A percentile compares a stretch with the other conserved stretches of the same genome.
These are phyloP conservation scores for Rhizopus stolonifer DNA, from an alignment of 371 early-diverging fungal genomes.

Conservation along the genomic window DNA sequence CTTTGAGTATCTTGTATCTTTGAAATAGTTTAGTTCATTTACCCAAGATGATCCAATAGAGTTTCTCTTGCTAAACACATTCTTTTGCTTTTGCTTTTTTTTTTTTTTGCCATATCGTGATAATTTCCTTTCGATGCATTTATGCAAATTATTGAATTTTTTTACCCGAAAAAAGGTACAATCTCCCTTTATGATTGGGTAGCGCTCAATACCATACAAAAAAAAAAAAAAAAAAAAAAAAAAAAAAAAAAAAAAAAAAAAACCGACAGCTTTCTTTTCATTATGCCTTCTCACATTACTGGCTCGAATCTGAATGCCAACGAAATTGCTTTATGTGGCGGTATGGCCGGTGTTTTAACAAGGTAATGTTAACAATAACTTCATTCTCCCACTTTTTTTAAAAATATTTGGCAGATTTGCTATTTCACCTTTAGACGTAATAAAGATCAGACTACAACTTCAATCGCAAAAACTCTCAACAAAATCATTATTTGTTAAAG, in stretches of 20 bases:
- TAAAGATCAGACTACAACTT: conserved; percentile 83
- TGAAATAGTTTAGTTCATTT: too few species aligned
- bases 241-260: conserved; percentile 8
- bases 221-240: conserved; percentile 7
- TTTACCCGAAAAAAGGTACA: too few species aligned
- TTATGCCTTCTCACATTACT: conserved; percentile 32
- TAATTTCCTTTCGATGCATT: too few species aligned
- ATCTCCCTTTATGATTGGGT: too few species aligned
- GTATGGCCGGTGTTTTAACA: conserved; percentile 60
- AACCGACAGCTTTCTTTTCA: background rate
- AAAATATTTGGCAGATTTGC: conserved; percentile 38
- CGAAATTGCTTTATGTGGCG: conserved; percentile 62
- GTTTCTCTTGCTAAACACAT: too few species aligned
- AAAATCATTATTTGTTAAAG: background rate
- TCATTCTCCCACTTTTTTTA: background rate
- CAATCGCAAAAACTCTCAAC: conserved; percentile 19
- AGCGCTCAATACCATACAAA: background rate
- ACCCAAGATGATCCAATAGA: too few species aligned
- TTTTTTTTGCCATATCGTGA: too few species aligned
- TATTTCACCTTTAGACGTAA: conserved; percentile 83
- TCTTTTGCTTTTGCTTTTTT: too few species aligned
- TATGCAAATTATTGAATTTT: too few species aligned
- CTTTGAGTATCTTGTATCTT: too few species aligned
- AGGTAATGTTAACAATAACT: conserved; percentile 25
- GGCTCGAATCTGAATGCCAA: conserved; percentile 45